Base-by-base conservation (phyloP, 768 basidiomycete genomes). In the Lentinula guzmanii region DNA sequence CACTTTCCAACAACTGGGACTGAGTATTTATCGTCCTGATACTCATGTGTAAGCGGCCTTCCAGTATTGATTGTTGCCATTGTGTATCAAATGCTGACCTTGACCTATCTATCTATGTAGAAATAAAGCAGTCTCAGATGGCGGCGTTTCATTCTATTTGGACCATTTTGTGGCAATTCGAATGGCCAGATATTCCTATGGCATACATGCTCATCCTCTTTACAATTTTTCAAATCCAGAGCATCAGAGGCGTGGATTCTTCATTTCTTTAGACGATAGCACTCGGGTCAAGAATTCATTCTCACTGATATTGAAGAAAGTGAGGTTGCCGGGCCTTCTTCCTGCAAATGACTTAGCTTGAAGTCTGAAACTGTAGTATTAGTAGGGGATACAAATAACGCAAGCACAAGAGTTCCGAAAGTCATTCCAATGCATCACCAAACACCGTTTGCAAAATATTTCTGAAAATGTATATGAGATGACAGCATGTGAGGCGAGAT, bases 71-170 rank as follows among this genome's bases (percentile, higher is more conserved):
- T 24, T 24, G 18, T 57, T n/a, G 16, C 39, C 4, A 13, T 9
- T 42, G 16, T 1, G 64, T 35, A 11, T 15, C 9, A 0, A 11
- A 72, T 39, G 1, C 10, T 42, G 50, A 34, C 52, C 52, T 21
- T 58, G 46, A 39, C 24, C 37, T 42, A 18, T 53, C n/a, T 13
- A 21, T 41, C 4, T 9, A 60, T 55, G 11, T 45, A 79, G 78
- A 33, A 75, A 74, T 64, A 79, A 78, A 37, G 78, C 76, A 6
- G 79, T 80, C 4, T 72, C 78, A 3, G 74, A 78, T 28, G 78
- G 78, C 9, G 75, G 76, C 5, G 67, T 76, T 31, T 76, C 72
- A 3, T 78, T 68, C 58, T 75, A 70, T 28, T 57, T 79, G 28
- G 74, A 79, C 42, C 72, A 74, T 55, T 70, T 75, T 8, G 76